Evolutionary conservation across 495 filamentous ascomycete genomes (phyloP).

Genomic region (Penicillium subrubescens): DNA sequence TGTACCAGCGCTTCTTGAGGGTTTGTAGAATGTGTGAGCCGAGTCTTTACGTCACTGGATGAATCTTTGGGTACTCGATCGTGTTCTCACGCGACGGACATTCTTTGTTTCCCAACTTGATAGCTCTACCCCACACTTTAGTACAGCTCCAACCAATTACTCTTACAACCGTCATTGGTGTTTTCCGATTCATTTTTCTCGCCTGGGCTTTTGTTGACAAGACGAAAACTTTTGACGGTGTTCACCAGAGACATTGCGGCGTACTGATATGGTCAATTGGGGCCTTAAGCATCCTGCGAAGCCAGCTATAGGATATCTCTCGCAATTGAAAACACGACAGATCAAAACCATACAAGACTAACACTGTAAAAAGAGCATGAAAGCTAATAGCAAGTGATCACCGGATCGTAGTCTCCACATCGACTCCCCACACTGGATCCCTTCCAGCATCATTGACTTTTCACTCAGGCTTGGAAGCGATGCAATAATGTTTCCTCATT

Average conservation of each 20-base stretch:
- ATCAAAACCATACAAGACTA: neutral
- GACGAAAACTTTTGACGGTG: neutral
- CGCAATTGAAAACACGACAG: neutral
- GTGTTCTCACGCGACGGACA: neutral
- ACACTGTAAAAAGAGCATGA: constrained; percentile 10
- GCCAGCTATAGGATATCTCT: neutral
- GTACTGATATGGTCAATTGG: neutral
- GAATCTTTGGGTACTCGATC: neutral
- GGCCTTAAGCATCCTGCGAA: neutral
- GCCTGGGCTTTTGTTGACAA: neutral
- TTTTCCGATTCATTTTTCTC: neutral
- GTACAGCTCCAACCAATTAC: neutral
- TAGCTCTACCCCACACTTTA: constrained; percentile 1
- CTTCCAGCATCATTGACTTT: constrained; percentile 34
- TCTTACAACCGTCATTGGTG: neutral
- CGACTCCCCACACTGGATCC: neutral
- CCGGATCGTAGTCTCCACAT: constrained; percentile 18
- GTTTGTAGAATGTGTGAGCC: neutral
- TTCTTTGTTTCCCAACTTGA: constrained; percentile 2
- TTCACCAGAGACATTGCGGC: neutral
- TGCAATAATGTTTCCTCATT: neutral
- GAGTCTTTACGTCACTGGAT: constrained; percentile 16
- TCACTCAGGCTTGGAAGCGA: neutral
- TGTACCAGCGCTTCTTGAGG: neutral
- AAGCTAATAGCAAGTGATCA: constrained; percentile 19